Base-by-base conservation (phyloP, 2,329 filamentous ascomycete species). In the Zymoseptoria crescenta region DNA sequence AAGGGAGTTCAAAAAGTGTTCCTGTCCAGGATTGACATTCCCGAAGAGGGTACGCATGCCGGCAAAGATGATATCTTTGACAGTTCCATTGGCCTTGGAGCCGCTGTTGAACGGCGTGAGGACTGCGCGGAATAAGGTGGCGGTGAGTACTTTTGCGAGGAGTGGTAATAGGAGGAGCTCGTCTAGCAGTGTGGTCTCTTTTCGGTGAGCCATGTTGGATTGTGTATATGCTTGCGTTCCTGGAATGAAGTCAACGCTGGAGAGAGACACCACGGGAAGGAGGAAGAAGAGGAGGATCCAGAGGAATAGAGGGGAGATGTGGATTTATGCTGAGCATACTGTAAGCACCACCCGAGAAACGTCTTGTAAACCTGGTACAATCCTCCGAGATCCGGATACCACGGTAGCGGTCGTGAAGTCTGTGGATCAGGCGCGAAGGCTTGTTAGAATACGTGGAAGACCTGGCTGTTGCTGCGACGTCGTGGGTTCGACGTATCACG, bases 31-130 rank as follows among this genome's bases (percentile, higher is more conserved):
- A 27, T 30, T 66, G 56, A 69, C 52, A 48, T 24, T 50, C n/a
- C 56, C 56, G 8, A 70, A 57, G n/a, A 67, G 52, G 8, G 62
- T 55, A 7, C 69, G 66, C 4, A 71, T 53, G 10, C 56, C 67
- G 8, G 65, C 62, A 60, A 67, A 71, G 45, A 65, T 52, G 30
- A 67, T 57, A 59, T 71, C 67, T 51, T 68, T 70, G 60, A 68
- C 61, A 16, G 60, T 13, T n/a, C 56, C 62, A 30, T 64, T 63
- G n/a, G 66, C 63, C 41, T 60, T 63, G 10, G 63, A n/a, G 58
- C 73, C 54, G 67, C 72, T 56, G 68, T 68, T 57, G 67, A 76
- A 71, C 71, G 60, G 74, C 0, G 72, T 72, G 0, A 67, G 70
- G 56, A 73, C 56, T 35, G 72, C 60, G 8, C 73, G 72, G 29